Conservation (phyloP, 2,329 filamentous ascomycete genomes). For the Cytospora leucostoma region DNA sequence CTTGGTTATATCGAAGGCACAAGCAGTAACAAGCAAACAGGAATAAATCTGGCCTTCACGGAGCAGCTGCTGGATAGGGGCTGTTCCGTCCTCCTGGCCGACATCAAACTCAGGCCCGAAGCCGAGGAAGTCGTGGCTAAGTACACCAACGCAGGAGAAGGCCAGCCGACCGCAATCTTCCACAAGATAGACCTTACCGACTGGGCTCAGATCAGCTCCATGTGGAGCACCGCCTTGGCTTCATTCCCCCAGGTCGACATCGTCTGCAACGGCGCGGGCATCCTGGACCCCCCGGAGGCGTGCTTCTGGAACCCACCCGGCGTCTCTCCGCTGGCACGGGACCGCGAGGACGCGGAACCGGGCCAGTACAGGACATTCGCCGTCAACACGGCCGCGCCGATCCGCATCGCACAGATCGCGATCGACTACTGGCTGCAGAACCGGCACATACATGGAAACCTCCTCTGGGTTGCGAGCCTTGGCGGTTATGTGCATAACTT, state of each 20-base stretch:
- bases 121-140: constrained; percentile 38
- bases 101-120: constrained; percentile 39
- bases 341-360: constrained; percentile 28
- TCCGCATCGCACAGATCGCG: constrained; percentile 34
- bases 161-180: constrained; percentile 37
- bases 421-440: constrained; percentile 36
- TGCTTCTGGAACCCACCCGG: constrained; percentile 36
- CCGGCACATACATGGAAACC: constrained; percentile 30
- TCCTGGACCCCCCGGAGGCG: constrained; percentile 34
- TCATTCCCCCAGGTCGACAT: constrained; percentile 29
- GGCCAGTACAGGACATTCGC: constrained; percentile 33
- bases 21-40: constrained; percentile 26
- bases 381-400: constrained; percentile 35
- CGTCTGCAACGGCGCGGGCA: constrained; percentile 28
- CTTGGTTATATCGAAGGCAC: too few species aligned
- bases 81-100: constrained; percentile 43
- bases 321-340: constrained; percentile 29
- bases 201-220: constrained; percentile 37
- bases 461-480: constrained; percentile 35
- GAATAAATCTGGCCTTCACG: constrained; percentile 42
- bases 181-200: constrained; percentile 41
- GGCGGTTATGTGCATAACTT: constrained; percentile 36
- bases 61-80: constrained; percentile 38
- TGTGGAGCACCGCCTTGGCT: constrained; percentile 31
- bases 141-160: constrained; percentile 33